Evolutionary conservation across 2,329 filamentous ascomycete species (phyloP), one percentile per base, ranked within the genome.

Genomic region (Epichloe amarillans): DNA sequence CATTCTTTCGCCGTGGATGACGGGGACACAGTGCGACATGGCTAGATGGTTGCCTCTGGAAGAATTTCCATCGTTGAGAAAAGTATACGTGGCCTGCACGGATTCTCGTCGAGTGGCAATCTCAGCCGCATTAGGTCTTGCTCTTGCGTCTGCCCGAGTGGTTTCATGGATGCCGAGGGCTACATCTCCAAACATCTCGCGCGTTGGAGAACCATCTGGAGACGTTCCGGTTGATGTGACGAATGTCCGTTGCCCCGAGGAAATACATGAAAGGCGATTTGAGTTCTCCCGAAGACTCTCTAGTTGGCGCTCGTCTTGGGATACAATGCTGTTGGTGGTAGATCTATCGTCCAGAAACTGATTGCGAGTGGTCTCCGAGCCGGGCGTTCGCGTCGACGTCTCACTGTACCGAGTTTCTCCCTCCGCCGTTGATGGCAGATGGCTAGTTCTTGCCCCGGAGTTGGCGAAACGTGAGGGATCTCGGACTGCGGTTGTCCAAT

Each of bases 141-240:
- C 64, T 40, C 69, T 68, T 5, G 69, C 62, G 41, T 74, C 71
- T 62, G 14, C 58, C 26, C 61, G 56, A 36, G 54, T 33, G 50
- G 53, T 14, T 60, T 60, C 23, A n/a, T 46, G 51, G 79, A 80
- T 50, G 68, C 26, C 36, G 17, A 40, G 5, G 10, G 7, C 46
- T 15, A 8, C 45, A 10, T 51, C 52, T 8, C 38, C 42, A 26
- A 49, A 51, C 43, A 33, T 77, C 37, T 76, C 74, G 12, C 72
- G 67, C 1, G 71, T 72, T 0, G 80, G 80, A 1, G 80, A 83
- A 51, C 69, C 72, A 15, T 76, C 69, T 2, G 77, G 76, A 0
- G 80, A 82, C 0, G 79, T 81, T 33, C 69, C 72, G 17, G 74
- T 71, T 0, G 80, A 82, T 2, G 79, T 82, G 7, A 81, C 60